Base-by-base conservation (phyloP, 495 filamentous ascomycete genomes). In the Neurospora sp. region DNA sequence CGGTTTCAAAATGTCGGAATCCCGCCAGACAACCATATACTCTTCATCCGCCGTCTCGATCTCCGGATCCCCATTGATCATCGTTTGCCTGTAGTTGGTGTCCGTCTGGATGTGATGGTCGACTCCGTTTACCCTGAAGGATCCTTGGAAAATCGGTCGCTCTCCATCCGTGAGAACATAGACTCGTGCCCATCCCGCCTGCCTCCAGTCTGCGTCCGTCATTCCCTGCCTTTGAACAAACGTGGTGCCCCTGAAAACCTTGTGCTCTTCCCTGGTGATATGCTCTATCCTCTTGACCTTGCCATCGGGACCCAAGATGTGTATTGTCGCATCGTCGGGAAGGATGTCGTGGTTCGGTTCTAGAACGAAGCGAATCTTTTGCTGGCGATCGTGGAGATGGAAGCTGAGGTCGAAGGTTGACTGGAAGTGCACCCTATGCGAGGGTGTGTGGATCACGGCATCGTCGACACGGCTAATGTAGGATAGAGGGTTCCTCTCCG, bases 321-420 rank as follows among this genome's bases (percentile, higher is more conserved):
- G 85, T 5, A 99, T 82, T 65, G 83, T 88, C 3, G 94, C 93
- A 77, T 92, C 90, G 3, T 91, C 89, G 35, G 89, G 86, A 35
- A 98, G 84, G 70, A 98, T 92, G 81, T 98, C 93, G 81, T 97
- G 89, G 77, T 98, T 99, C 37, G 96, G 96, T 79, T 97, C 90
- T 42, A 98, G 87, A 69, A 87, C 86, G 61, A 99, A 87, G 75
- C 92, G 93, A 73, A 98, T 84, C 68, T 87, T 87, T 76, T 94
- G 89, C 72, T 84, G 81, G 53, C 87, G 84, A 74, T 87, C 83
- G 75, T 92, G 90, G 53, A 97, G 81, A 59, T 86, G 83, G 81
- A 99, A 98, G 39, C 87, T 88, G 74, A 98, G 81, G 76, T 96
- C 91, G 80, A 98, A 98, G 22, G 89, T 84, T 14, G 93, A 91